Conservation (phyloP, 129 eudicot genomes). For the Silybum marianum region DNA sequence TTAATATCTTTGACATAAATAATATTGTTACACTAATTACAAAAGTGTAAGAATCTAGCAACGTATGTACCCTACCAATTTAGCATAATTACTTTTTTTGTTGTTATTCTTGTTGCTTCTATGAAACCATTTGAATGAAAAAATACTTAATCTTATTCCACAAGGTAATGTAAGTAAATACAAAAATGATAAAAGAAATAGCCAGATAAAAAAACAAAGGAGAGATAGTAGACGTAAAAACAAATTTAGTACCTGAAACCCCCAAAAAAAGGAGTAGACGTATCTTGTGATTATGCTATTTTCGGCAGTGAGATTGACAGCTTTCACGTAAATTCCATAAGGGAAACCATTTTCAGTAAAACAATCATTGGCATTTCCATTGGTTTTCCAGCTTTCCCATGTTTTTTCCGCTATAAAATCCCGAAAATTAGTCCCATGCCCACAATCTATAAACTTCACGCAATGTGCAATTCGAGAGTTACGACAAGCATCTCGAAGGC, state of each 20-base stretch:
- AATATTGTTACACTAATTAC: background rate
- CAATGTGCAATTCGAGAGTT: conserved; percentile 27
- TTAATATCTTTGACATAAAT: background rate
- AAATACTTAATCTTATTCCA: background rate
- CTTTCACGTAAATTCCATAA: conserved; percentile 67
- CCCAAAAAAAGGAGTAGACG: conserved; percentile 86
- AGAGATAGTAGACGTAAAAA: background rate
- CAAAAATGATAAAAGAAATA: background rate
- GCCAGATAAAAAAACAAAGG: background rate
- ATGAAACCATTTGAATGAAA: background rate
- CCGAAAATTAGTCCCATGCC: conserved; percentile 36
- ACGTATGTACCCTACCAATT: background rate
- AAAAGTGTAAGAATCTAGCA: background rate
- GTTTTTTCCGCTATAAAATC: background rate
- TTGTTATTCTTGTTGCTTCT: background rate
- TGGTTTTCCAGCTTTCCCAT: conserved; percentile 51
- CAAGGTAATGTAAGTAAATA: background rate
- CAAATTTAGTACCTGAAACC: conserved; percentile 75
- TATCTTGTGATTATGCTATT: conserved; percentile 56
- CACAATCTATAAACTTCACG: conserved; percentile 63
- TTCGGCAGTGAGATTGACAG: conserved; percentile 61
- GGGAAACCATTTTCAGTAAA: conserved; percentile 46
- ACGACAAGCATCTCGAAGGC: conserved; percentile 74
- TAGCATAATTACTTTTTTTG: background rate
- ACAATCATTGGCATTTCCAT: conserved; percentile 48